Base-by-base conservation (phyloP, 163 green algal genomes). In the Volvox carteri region DNA sequence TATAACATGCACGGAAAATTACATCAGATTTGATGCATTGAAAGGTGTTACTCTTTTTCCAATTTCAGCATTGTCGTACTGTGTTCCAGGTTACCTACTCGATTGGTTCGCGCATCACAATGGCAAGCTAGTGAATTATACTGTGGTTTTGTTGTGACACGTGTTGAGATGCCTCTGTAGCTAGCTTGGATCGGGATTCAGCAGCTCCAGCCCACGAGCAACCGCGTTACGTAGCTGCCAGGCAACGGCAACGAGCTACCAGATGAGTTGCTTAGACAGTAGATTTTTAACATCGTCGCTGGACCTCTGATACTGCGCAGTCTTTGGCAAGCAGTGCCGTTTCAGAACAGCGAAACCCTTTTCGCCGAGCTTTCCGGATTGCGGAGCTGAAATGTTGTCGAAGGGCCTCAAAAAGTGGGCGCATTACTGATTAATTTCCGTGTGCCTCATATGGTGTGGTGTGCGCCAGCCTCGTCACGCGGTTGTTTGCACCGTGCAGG, bases 321-420 rank as follows among this genome's bases (percentile, higher is more conserved):
- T 33, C 37, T 21, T 33, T 35, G 67, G 30, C n/a, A n/a, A n/a
- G n/a, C 67, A 50, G 67, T 76, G 65, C 7, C 70, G 70, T 54
- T 78, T 78, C 70, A 78, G 30, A 78, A 35, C 70, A 23, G 39
- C 33, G 70, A 78, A 78, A 78, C 37, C 70, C 70, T 56, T 52
- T 41, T 56, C 33, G 56, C 70, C 21, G 70, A 78, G 70, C 14
- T 30, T 78, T 42, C 35, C 16, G 39, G 39, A 52, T 42, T 56
- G 70, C 35, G 16, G 70, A 78, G 70, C 70, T 54, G 39, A 78
- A 78, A 85, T 86, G 78, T 62, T 86, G 78, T 65, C 58, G 11
- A 86, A 86, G 41, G 78, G 78, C 11, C n/a, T 88, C 3, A 88
- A 80, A 56, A 87, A 87, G 80, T 87, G 39, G n/a, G n/a, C 39